Evolutionary conservation across 305 asterid species (phyloP), one percentile per base, ranked within the genome.

Genomic region (Fraxinus sp.): DNA sequence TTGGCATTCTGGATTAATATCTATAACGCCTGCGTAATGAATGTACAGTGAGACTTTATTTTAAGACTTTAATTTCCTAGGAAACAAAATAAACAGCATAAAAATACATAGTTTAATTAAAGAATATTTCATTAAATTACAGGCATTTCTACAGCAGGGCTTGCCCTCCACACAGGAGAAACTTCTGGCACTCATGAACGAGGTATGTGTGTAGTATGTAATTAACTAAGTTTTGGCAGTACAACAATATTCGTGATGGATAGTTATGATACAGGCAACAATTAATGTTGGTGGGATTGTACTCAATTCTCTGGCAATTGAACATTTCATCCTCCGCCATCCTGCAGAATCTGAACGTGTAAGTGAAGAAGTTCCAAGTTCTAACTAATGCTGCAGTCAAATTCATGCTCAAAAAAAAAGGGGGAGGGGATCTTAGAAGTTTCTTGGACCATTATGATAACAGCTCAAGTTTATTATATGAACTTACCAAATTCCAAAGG

Each of bases 1-100:
- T 83, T 95, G 85, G 97, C 98, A 57, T 95, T 95, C 86, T 95
- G 98, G 98, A 94, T 95, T 84, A 95, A 95, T 84, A 84, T 91
- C 55, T 93, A 94, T 76, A 95, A 95, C 8, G 97, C 93, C 86
- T 85, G 98, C 84, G 83, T 94, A 88, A 92, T 95, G 97, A 89
- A 95, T 89, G 99, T 95, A 95, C 84, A 73, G 85, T 86, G 79
- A 89, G 71, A 88, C 86, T 80, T 14, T 33, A 32, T 81, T 79
- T 84, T 64, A 64, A 81, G 55, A 30, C 39, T 11, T 73, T 52
- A 64, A 52, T 57, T 26, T 24, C 59, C 7, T 7, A 11, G 52
- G 76, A 6, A 10, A 74, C 37, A 20, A 33, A 55, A 35, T 44
- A 66, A 82, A 80, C 39, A 66, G 20, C 37, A 74, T 68, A 39